Conservation (phyloP, 139 green algal species). For the Chlamydomonas sphaeroides region DNA sequence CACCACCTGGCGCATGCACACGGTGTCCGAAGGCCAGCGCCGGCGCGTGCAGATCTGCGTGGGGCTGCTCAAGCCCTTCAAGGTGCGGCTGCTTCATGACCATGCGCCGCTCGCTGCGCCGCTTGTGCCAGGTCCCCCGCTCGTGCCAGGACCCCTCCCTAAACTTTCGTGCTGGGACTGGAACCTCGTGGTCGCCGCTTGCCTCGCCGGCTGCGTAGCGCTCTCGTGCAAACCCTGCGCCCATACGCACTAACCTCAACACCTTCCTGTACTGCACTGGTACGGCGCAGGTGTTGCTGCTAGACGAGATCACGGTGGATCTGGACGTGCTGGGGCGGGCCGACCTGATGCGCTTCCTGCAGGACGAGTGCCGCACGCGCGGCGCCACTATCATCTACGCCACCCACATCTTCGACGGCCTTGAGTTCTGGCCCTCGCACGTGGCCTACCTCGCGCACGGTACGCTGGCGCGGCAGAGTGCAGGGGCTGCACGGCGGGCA, state of each 20-base stretch:
- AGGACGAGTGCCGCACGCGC: slow-evolving; percentile 77
- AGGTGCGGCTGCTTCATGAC: no score
- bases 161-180: no score
- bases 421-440: slow-evolving; percentile 95
- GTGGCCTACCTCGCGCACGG: slow-evolving; percentile 88
- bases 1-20: slow-evolving; percentile 80
- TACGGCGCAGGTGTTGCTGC: slow-evolving; percentile 85
- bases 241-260: no score
- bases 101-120: no score
- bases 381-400: slow-evolving; percentile 91
- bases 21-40: slow-evolving; percentile 92
- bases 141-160: no score
- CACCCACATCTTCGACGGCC: slow-evolving; percentile 99
- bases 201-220: no score
- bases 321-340: slow-evolving; percentile 94
- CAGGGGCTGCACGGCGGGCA: no score
- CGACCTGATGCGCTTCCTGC: slow-evolving; percentile 94
- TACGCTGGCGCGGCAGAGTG: neutral
- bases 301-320: slow-evolving; percentile 99
- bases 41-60: slow-evolving; percentile 93
- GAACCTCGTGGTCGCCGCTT: no score
- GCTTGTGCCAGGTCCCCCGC: no score
- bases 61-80: slow-evolving; percentile 86
- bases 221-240: no score
- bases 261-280: no score